Percentiles rank a stretch among this genome's conserved stretches.
Evolutionary conservation across 1,284 basidiomycete genomes (phyloP).

Genomic region (Rhodotorula sp.): DNA sequence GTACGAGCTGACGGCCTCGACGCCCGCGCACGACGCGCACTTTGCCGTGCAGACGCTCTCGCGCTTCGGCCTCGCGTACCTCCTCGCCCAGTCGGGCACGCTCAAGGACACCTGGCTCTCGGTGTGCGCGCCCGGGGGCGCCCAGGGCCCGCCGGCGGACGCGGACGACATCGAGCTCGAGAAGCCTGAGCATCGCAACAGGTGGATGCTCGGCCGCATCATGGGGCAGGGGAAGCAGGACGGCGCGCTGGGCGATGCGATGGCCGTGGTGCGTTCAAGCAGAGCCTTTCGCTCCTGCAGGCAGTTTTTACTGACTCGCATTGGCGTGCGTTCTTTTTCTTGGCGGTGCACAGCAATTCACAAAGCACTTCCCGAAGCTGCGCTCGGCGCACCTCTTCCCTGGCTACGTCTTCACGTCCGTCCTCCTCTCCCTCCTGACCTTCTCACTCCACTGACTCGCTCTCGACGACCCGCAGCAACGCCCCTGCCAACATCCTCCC

Average conservation of each 20-base stretch:
- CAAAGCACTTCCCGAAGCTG: constrained; percentile 22
- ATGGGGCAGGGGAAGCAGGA: constrained; percentile 26
- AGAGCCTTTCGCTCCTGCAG: neutral
- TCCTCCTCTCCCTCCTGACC: neutral
- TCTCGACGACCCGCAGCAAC: neutral
- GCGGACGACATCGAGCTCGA: constrained; percentile 31
- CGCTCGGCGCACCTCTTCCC: constrained; percentile 34
- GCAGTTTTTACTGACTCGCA: neutral
- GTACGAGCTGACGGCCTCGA: neutral
- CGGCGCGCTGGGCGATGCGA: constrained; percentile 29
- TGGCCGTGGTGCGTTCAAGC: constrained; percentile 21
- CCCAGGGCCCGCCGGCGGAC: constrained; percentile 19
- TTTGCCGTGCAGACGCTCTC: constrained; percentile 51
- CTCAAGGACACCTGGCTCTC: constrained; percentile 48
- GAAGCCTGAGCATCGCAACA: constrained; percentile 8
- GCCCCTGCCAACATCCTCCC: constrained; percentile 43
- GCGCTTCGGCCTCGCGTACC: constrained; percentile 49
- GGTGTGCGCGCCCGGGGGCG: constrained; percentile 48
- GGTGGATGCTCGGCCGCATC: constrained; percentile 17
- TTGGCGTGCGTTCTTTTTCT: no score
- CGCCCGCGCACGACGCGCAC: constrained; percentile 26
- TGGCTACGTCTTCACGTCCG: constrained; percentile 28
- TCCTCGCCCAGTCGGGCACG: constrained; percentile 46
- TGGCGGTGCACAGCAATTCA: constrained; percentile 20
- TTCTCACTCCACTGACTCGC: neutral